Evolutionary conservation across 169 alveolate genomes (phyloP).

Genomic region (Cryptosporidium felis): DNA sequence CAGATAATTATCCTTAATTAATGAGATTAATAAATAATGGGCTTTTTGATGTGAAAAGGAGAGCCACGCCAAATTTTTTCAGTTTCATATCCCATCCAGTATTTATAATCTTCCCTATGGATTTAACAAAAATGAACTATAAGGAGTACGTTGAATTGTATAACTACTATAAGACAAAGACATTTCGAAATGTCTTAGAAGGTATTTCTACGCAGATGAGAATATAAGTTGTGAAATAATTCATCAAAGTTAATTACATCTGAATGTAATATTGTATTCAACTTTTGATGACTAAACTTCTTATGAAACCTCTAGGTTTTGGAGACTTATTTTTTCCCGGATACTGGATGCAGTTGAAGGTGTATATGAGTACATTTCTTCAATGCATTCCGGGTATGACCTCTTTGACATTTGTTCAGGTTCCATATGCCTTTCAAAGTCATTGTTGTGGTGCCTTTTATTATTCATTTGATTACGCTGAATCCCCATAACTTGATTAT

Average conservation of each 20-base stretch:
- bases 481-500: background rate
- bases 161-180: constrained; percentile 53
- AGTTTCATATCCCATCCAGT: constrained; percentile 50
- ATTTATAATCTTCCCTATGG: constrained; percentile 52
- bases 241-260: background rate
- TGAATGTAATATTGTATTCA: background rate
- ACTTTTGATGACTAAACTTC: background rate
- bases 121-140: constrained; percentile 59
- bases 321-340: constrained; percentile 38
- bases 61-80: constrained; percentile 30
- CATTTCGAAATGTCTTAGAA: constrained; percentile 43
- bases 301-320: constrained; percentile 19
- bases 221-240: background rate
- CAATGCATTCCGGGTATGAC: constrained; percentile 54
- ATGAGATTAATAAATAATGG: constrained; percentile 13
- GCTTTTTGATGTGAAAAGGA: constrained; percentile 30
- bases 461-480: background rate
- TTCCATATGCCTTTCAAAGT: background rate
- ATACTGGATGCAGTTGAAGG: constrained; percentile 71
- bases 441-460: constrained; percentile 10
- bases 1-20: background rate
- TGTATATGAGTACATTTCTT: constrained; percentile 57
- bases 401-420: constrained; percentile 13
- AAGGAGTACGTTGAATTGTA: constrained; percentile 21
- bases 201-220: background rate